A percentile compares a stretch with the other conserved stretches of the same genome.
Conservation (phyloP, 2,329 filamentous ascomycete genomes). For the Xylaria sp. region DNA sequence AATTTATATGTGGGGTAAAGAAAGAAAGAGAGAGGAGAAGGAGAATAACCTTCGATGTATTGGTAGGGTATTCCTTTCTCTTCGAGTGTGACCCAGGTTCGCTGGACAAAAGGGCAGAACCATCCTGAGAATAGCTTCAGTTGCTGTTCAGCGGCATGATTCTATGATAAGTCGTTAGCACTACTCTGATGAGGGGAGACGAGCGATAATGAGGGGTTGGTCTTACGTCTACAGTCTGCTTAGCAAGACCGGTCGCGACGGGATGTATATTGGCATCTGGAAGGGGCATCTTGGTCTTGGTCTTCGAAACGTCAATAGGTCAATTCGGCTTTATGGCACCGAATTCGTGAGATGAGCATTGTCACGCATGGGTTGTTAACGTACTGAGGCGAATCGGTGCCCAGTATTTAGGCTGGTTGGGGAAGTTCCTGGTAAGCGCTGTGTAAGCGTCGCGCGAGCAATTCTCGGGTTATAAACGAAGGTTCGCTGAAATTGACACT, state of each 20-base stretch:
- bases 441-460: background rate
- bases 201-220: background rate
- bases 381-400: background rate
- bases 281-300: constrained; percentile 39
- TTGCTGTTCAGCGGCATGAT: constrained; percentile 45
- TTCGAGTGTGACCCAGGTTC: constrained; percentile 67
- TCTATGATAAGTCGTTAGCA: constrained; percentile 29
- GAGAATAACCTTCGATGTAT: constrained; percentile 57
- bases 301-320: too few relatives aligned
- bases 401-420: background rate
- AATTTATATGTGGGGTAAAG: too few relatives aligned
- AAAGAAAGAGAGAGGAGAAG: background rate
- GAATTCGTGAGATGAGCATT: too few relatives aligned
- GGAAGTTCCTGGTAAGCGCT: background rate
- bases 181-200: background rate
- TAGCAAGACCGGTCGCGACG: constrained; percentile 46
- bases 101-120: constrained; percentile 58
- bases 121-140: constrained; percentile 40
- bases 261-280: constrained; percentile 46
- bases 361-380: background rate
- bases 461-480: background rate
- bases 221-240: constrained; percentile 44
- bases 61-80: constrained; percentile 70
- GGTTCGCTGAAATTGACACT: background rate
- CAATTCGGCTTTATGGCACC: too few relatives aligned